phyloP scores from a whole-genome alignment of 2,329 filamentous ascomycete species.

The Trichoderma afroharzianum region DNA sequence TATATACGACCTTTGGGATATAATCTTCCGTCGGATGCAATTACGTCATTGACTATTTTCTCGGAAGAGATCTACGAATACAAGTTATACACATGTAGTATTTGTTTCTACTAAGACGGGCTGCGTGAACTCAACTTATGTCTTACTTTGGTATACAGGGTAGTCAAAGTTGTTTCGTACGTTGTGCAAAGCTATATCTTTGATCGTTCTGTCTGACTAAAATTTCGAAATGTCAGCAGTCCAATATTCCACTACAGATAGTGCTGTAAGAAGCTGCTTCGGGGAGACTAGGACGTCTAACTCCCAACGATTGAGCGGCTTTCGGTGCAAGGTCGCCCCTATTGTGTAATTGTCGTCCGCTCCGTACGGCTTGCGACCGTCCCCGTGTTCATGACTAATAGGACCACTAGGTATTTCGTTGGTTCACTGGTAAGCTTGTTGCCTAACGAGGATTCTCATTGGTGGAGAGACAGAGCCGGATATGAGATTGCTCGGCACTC shows the following conservation, averaged over 20 bases:
- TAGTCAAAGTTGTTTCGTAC: neutral
- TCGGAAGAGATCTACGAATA: neutral
- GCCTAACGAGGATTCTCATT: neutral
- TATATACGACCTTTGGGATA: neutral
- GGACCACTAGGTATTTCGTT: neutral
- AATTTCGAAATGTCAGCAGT: neutral
- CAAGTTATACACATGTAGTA: neutral
- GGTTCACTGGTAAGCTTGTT: neutral
- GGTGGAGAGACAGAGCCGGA: conserved; percentile 6
- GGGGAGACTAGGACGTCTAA: neutral
- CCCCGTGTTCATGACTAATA: neutral
- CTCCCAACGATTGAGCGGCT: neutral
- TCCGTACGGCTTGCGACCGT: neutral
- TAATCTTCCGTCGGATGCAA: neutral
- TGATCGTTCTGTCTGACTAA: neutral
- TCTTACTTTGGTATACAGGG: neutral
- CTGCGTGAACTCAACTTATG: neutral
- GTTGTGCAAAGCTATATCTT: neutral
- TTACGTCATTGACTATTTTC: neutral
- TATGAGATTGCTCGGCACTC: neutral
- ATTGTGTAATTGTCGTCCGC: neutral
- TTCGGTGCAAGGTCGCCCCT: neutral
- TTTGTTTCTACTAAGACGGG: neutral
- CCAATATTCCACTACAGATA: neutral
- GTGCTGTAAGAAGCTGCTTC: neutral